phyloP scores from a whole-genome alignment of 208 protist species.

The Sergeia podlipaevii region DNA sequence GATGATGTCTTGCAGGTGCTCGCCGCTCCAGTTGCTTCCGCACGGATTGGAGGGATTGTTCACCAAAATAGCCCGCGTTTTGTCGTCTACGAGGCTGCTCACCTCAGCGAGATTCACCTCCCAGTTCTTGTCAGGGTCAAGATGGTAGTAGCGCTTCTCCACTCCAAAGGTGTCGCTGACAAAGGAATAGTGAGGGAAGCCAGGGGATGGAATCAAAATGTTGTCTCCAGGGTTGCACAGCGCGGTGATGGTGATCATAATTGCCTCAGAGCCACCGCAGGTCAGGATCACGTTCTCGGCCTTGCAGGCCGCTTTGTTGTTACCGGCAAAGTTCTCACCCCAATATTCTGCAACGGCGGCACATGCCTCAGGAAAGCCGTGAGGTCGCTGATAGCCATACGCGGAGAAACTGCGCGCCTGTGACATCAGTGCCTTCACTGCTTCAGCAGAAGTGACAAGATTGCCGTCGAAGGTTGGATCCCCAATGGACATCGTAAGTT shows the following conservation, averaged over 20 bases:
- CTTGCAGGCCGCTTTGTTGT: slow-evolving; percentile 14
- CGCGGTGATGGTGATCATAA: slow-evolving; percentile 70
- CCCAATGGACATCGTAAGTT: slow-evolving; percentile 56
- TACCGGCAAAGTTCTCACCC: slow-evolving; percentile 17
- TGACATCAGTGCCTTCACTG: slow-evolving; percentile 14
- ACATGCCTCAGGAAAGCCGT: slow-evolving; percentile 28
- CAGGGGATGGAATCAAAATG: slow-evolving; percentile 80
- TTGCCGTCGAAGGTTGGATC: slow-evolving; percentile 71
- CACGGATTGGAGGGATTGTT: slow-evolving; percentile 94
- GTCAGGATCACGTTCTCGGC: slow-evolving; percentile 54
- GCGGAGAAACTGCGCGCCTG: slow-evolving; percentile 20
- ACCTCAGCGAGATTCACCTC: slow-evolving; percentile 79
- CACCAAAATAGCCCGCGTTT: slow-evolving; percentile 80
- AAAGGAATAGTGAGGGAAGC: slow-evolving; percentile 87
- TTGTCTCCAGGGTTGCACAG: slow-evolving; percentile 78
- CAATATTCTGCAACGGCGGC: slow-evolving; percentile 46
- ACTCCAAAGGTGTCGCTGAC: slow-evolving; percentile 54
- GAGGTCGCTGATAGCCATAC: slow-evolving; percentile 52
- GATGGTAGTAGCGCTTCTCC: slow-evolving; percentile 54
- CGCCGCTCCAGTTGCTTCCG: slow-evolving; percentile 66
- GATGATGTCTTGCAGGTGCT: slow-evolving; percentile 59
- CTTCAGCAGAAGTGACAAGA: slow-evolving; percentile 26
- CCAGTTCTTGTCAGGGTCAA: slow-evolving; percentile 74
- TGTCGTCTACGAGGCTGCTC: slow-evolving; percentile 54
- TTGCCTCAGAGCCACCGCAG: slow-evolving; percentile 74